phyloP scores from a whole-genome alignment of 2,329 filamentous ascomycete genomes.

The Colletotrichum theobromicola region DNA sequence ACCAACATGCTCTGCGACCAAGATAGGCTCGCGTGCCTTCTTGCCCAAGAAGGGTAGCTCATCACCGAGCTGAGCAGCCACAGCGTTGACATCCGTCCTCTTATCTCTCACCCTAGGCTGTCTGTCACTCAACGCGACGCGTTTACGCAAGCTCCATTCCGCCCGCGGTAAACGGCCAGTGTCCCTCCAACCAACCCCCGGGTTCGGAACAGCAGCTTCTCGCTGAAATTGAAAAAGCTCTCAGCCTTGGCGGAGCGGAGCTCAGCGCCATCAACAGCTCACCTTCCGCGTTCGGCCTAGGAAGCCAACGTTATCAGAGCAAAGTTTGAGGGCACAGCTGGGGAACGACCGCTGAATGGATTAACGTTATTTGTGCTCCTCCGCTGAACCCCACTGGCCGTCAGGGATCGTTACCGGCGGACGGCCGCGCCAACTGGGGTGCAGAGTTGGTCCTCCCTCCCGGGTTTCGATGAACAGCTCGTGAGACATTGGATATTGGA shows the following conservation, averaged over 20 bases:
- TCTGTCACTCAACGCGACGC: neutral
- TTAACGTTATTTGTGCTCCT: slow-evolving; percentile 13
- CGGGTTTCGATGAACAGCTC: neutral
- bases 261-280: neutral
- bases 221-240: neutral
- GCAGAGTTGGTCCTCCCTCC: neutral
- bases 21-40: slow-evolving; percentile 5
- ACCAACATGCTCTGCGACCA: neutral
- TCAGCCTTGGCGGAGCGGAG: neutral
- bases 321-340: neutral
- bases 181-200: neutral
- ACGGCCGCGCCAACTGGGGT: neutral
- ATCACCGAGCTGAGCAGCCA: neutral
- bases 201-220: neutral
- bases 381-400: neutral
- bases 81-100: neutral
- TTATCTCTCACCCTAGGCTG: neutral
- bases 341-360: neutral
- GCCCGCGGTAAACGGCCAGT: neutral
- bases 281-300: slow-evolving; percentile 17
- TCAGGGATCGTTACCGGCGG: neutral
- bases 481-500: neutral
- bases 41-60: slow-evolving; percentile 8
- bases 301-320: neutral
- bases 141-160: neutral